phyloP scores from a whole-genome alignment of 495 filamentous ascomycete genomes.

The Jackrogersella multiformis region DNA sequence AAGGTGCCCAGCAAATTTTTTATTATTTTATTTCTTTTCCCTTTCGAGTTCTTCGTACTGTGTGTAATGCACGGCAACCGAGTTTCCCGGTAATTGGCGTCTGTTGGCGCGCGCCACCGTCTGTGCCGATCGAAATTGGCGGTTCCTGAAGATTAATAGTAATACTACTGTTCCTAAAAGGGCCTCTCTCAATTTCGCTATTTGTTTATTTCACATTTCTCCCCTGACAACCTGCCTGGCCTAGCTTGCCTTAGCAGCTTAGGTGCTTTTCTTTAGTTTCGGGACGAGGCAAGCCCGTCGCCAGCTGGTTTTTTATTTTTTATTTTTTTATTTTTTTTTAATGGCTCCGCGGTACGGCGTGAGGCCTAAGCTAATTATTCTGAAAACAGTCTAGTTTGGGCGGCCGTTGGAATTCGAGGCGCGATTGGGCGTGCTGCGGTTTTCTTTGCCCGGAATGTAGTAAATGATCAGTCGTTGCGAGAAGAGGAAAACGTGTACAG shows the following conservation, averaged over 20 bases:
- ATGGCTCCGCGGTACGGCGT: neutral
- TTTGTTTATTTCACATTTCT: constrained; percentile 11
- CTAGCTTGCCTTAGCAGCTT: too few relatives aligned
- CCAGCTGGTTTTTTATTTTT: neutral
- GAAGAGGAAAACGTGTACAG: constrained; percentile 12
- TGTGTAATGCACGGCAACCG: constrained; percentile 3
- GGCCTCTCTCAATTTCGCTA: neutral
- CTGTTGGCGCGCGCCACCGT: constrained; percentile 26
- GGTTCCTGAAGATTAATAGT: constrained; percentile 19
- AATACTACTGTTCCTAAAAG: constrained; percentile 5
- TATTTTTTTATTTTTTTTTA: neutral
- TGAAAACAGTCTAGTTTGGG: constrained; percentile 7
- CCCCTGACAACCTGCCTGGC: neutral
- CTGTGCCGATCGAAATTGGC: constrained; percentile 23
- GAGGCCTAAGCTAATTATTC: neutral
- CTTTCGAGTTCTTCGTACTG: constrained; percentile 1
- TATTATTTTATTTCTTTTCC: neutral
- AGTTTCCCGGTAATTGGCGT: constrained; percentile 15
- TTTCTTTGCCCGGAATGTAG: neutral
- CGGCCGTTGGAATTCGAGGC: neutral
- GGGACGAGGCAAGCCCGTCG: constrained; percentile 20
- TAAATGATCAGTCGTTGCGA: neutral
- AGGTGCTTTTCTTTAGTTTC: neutral
- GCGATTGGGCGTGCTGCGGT: neutral
- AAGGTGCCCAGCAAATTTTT: too few relatives aligned